Evolutionary conservation across 2,329 filamentous ascomycete species (phyloP), one percentile per base, ranked within the genome.

Genomic region (Cercospora sp.): DNA sequence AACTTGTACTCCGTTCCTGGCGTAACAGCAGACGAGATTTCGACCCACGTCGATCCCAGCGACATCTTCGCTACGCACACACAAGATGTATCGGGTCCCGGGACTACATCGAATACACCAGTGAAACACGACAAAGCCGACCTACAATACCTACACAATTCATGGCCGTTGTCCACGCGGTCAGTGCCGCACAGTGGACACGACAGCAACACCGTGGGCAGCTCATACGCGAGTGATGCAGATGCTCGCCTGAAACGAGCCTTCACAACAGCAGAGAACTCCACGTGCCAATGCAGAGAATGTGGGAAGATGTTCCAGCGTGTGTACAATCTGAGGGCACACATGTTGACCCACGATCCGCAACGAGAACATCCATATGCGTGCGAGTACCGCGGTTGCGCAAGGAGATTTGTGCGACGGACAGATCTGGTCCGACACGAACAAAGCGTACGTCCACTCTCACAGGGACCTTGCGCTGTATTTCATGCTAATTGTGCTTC

Each of bases 321-420:
- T 70, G 90, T 88, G 74, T 96, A 94, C 82, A 97, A 97, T 80
- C 92, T 90, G 81, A 93, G 91, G 76, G 91, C 92, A 32, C 93
- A 97, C 78, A 86, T 94, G 85, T 90, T 94, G 76, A 94, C 89
- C 0, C 93, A 97, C 76, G 89, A 95, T 76, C 88, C 91, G 13
- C 85, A 87, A 68, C 85, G 90, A 66, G 87, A 88, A 74, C 91
- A 91, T 74, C 88, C 89, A 0, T 90, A 92, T 75, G 84, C 85
- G 1, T 97, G 93, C 79, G 82, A 82, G 1, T 81, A 88, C 32
- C 79, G 84, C 2, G 86, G 85, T 63, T 97, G 93, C 80, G 85
- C 81, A 72, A 92, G 90, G 81, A 87, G 87, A 62, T 97, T 97
- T 79, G 91, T 92, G 18, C 87, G 93, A 74, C 93, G 91, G 80